Percentiles rank a stretch among this genome's conserved stretches.
Evolutionary conservation across 495 filamentous ascomycete species (phyloP).

Genomic region (Penicillium bialowiezense): DNA sequence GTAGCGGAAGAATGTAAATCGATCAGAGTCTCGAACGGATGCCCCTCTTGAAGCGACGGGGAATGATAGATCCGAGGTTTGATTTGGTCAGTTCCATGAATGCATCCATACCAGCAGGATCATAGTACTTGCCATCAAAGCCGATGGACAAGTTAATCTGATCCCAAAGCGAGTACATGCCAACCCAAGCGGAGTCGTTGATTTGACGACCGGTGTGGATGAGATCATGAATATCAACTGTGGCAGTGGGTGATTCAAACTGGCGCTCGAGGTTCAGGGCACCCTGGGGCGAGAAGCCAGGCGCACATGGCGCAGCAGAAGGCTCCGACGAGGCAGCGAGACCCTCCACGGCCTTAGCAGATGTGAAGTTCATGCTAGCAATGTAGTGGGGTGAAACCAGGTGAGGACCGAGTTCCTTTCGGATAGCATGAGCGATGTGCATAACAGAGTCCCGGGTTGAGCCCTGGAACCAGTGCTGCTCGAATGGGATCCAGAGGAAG

Average conservation of each 20-base stretch:
- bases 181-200: background rate
- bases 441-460: background rate
- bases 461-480: background rate
- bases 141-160: background rate
- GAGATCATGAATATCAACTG: background rate
- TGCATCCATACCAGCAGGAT: background rate
- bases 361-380: background rate
- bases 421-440: background rate
- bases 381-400: background rate
- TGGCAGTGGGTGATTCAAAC: background rate
- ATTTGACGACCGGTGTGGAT: background rate
- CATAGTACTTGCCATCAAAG: background rate
- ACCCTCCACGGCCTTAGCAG: background rate
- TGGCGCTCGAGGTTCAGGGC: background rate
- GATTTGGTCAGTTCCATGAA: background rate
- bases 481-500: background rate
- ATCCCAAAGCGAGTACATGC: slow-evolving; percentile 1
- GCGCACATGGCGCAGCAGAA: background rate
- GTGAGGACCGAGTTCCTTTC: background rate
- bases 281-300: background rate
- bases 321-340: background rate
- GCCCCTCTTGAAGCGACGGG: background rate
- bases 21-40: background rate
- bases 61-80: background rate
- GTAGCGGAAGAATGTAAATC: background rate